phyloP scores from a whole-genome alignment of 495 filamentous ascomycete species.

The Endocarpon pusillum region DNA sequence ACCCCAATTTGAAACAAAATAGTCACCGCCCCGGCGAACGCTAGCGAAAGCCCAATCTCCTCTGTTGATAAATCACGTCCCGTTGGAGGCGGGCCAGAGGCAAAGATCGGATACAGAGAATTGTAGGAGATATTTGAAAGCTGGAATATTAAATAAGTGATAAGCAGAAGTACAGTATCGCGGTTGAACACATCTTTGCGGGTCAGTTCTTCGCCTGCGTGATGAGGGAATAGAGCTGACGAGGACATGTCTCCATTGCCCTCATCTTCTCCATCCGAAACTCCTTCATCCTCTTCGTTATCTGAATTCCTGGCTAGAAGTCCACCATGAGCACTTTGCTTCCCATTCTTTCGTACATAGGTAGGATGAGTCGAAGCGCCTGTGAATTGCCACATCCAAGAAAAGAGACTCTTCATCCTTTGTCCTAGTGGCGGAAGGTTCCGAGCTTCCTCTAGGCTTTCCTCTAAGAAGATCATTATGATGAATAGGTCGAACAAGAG shows the following conservation, averaged over 20 bases:
- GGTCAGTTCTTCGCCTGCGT: conserved; percentile 23
- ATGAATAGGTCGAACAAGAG: conserved; percentile 58
- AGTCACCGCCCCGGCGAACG: conserved; percentile 65
- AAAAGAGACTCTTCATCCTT: conserved; percentile 40
- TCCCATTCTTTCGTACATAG: conserved; percentile 26
- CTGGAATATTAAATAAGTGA: conserved; percentile 76
- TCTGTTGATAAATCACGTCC: conserved; percentile 60
- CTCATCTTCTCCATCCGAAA: conserved; percentile 11
- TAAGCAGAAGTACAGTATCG: conserved; percentile 62
- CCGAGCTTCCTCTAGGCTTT: conserved; percentile 65
- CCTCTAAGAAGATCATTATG: conserved; percentile 61
- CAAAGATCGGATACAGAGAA: conserved; percentile 83
- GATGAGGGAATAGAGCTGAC: conserved; percentile 22
- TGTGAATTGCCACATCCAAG: conserved; percentile 60
- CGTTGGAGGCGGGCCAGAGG: conserved; percentile 49
- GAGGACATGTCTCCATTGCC: conserved; percentile 14
- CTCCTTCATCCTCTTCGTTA: conserved; percentile 14
- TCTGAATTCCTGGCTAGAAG: conserved; percentile 17
- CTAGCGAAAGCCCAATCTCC: conserved; percentile 73
- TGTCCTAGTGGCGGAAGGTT: conserved; percentile 42
- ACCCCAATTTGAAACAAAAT: conserved; percentile 79
- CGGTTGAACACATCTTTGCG: conserved; percentile 46
- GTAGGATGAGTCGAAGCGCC: conserved; percentile 38
- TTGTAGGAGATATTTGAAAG: conserved; percentile 81
- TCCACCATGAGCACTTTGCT: conserved; percentile 2